phyloP scores from a whole-genome alignment of 257 asterid genomes.

The Petrea volubilis region DNA sequence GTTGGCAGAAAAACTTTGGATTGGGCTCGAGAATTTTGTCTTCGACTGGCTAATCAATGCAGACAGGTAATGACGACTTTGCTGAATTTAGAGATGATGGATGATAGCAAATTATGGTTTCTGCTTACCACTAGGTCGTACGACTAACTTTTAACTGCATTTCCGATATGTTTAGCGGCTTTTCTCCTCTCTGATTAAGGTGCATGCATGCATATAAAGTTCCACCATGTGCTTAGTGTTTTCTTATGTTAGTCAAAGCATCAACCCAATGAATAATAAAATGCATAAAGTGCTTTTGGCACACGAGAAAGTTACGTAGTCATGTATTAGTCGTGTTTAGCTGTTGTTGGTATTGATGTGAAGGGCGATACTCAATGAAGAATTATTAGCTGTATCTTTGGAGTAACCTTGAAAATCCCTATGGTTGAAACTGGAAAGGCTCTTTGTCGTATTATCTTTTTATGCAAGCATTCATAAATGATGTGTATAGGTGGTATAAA shows the following conservation, averaged over 20 bases:
- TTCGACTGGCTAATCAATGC: slow-evolving; percentile 99
- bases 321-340: slow-evolving; percentile 13
- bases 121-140: slow-evolving; percentile 11
- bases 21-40: slow-evolving; percentile 97
- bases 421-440: slow-evolving; percentile 3
- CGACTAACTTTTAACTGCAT: not conserved
- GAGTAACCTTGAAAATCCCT: slow-evolving; percentile 1
- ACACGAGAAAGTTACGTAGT: slow-evolving; percentile 4
- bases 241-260: not conserved
- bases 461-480: not conserved
- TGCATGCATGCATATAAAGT: slow-evolving; percentile 17
- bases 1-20: slow-evolving; percentile 90
- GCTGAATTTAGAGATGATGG: slow-evolving; percentile 22
- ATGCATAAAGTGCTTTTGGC: slow-evolving; percentile 12
- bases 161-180: slow-evolving; percentile 9
- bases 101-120: slow-evolving; percentile 1
- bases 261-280: not conserved
- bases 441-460: slow-evolving; percentile 11
- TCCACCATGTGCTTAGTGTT: not conserved
- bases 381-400: slow-evolving; percentile 5
- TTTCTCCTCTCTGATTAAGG: slow-evolving; percentile 17
- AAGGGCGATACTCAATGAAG: slow-evolving; percentile 16
- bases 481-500: not conserved
- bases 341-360: slow-evolving; percentile 20
- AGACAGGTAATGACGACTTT: slow-evolving; percentile 69